phyloP scores from a whole-genome alignment of 2,329 filamentous ascomycete species.

The Sporothrix protearum region DNA sequence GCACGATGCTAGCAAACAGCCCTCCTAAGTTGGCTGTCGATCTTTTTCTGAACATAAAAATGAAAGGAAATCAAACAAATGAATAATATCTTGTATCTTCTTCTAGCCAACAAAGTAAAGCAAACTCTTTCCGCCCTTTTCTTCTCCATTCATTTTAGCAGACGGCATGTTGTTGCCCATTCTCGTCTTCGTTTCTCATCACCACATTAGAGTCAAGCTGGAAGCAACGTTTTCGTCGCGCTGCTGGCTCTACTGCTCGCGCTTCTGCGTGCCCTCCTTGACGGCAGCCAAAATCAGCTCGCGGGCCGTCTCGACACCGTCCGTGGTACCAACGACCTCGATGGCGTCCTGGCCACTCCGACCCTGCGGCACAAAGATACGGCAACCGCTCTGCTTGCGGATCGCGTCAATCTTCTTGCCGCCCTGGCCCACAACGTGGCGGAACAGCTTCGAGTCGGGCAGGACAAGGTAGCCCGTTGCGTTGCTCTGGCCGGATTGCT shows the following conservation, averaged over 20 bases:
- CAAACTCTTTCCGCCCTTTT: not conserved
- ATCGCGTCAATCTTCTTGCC: constrained; percentile 92
- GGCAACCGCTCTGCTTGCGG: constrained; percentile 85
- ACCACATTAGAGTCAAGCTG: not conserved
- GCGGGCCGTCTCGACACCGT: constrained; percentile 81
- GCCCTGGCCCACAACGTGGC: constrained; percentile 82
- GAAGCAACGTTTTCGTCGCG: not conserved
- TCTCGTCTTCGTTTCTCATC: not conserved
- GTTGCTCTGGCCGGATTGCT: constrained; percentile 64
- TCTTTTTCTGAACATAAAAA: not conserved
- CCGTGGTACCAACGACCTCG: constrained; percentile 75
- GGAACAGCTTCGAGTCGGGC: constrained; percentile 83
- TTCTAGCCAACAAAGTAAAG: not conserved
- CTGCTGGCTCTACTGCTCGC: constrained; percentile 15
- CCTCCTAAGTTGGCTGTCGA: not conserved
- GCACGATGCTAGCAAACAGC: not conserved
- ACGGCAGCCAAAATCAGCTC: constrained; percentile 86
- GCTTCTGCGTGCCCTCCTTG: constrained; percentile 49
- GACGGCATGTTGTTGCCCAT: not conserved
- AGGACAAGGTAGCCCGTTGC: constrained; percentile 84
- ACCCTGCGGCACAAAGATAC: constrained; percentile 83
- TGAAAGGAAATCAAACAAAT: not conserved
- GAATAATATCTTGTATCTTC: constrained; percentile 8
- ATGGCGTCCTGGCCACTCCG: constrained; percentile 67
- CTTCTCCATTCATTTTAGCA: not conserved